Conservation (phyloP, 352 stramenopile species). For the Phytophthora boehmeriae region DNA sequence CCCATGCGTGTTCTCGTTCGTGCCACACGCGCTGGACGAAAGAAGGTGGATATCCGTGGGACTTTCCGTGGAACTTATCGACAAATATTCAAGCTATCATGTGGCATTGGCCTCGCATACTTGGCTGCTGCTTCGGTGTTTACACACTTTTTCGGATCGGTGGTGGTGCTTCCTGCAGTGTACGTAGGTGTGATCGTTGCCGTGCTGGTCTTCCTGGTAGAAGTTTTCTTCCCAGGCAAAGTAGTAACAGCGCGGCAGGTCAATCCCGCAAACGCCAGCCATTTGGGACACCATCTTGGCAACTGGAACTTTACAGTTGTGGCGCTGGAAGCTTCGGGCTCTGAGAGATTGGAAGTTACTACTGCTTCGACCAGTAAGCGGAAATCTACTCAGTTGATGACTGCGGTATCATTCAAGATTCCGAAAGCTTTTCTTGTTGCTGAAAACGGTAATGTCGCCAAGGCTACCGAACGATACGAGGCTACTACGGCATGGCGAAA, state of each 20-base stretch:
- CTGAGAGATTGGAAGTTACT: conserved; percentile 40
- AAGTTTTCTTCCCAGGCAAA: conserved; percentile 59
- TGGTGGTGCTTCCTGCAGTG: conserved; percentile 59
- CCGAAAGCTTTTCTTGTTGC: conserved; percentile 68
- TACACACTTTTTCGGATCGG: conserved; percentile 53
- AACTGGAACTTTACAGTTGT: conserved; percentile 74
- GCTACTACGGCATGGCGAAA: conserved; percentile 75
- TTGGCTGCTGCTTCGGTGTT: conserved; percentile 51
- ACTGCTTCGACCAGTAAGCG: conserved; percentile 1
- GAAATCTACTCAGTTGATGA: conserved; percentile 15
- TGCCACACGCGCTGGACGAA: conserved; percentile 24
- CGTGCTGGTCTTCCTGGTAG: conserved; percentile 57
- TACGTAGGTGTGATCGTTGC: conserved; percentile 51
- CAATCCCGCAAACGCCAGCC: conserved; percentile 8
- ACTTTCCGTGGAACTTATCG: conserved; percentile 64
- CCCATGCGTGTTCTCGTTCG: conserved; percentile 63
- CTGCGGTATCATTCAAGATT: conserved; percentile 30
- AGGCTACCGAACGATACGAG: conserved; percentile 68
- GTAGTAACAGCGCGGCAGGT: conserved; percentile 48
- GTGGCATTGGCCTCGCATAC: conserved; percentile 61
- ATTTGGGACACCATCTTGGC: conserved; percentile 25
- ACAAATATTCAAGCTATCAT: conserved; percentile 69
- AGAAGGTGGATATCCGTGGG: conserved; percentile 45
- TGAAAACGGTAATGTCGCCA: conserved; percentile 67
- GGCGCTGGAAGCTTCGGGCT: conserved; percentile 61